These are phyloP conservation scores for Xylaria sp. DNA, from an alignment of 2,329 filamentous ascomycete genomes.

Conservation along the genomic window DNA sequence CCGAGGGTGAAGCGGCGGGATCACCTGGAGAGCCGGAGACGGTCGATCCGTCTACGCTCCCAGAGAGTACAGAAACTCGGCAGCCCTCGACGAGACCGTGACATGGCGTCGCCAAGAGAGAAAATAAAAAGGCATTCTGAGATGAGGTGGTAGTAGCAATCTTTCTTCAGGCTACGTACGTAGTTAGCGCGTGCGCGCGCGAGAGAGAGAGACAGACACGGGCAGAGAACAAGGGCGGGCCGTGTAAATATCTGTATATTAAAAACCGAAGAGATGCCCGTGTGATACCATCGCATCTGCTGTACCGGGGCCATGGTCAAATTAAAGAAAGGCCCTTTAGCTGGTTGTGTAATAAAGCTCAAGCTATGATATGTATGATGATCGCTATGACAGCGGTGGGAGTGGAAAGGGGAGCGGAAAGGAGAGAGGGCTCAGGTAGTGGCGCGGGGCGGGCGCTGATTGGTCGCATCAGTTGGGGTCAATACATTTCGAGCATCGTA, in stretches of 20 bases:
- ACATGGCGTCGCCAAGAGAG: slow-evolving; percentile 9
- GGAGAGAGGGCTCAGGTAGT: slow-evolving; percentile 10
- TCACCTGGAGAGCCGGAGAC: slow-evolving; percentile 16
- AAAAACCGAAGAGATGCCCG: slow-evolving; percentile 6
- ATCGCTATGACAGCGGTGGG: not conserved
- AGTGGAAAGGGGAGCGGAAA: slow-evolving; percentile 1
- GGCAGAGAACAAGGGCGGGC: slow-evolving; percentile 4
- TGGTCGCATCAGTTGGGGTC: slow-evolving; percentile 25
- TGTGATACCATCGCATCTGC: slow-evolving; percentile 4
- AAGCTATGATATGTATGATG: not conserved
- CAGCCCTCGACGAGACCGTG: slow-evolving; percentile 27
- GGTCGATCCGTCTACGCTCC: slow-evolving; percentile 27
- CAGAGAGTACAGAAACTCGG: slow-evolving; percentile 19
- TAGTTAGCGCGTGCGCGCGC: slow-evolving; percentile 1
- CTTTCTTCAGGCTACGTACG: not conserved
- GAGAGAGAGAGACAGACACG: too few relatives aligned
- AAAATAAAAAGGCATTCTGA: not conserved
- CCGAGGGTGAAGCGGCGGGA: slow-evolving; percentile 16
- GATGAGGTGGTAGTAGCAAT: not conserved
- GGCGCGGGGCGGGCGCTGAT: slow-evolving; percentile 22
- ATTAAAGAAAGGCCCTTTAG: not conserved
- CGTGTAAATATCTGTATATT: slow-evolving; percentile 27
- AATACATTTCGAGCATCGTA: slow-evolving; percentile 32
- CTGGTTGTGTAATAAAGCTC: not conserved
- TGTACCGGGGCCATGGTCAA: not conserved